Evolutionary conservation across 345 rosid genomes (phyloP).

Genomic region (Citrus mangshanensis): DNA sequence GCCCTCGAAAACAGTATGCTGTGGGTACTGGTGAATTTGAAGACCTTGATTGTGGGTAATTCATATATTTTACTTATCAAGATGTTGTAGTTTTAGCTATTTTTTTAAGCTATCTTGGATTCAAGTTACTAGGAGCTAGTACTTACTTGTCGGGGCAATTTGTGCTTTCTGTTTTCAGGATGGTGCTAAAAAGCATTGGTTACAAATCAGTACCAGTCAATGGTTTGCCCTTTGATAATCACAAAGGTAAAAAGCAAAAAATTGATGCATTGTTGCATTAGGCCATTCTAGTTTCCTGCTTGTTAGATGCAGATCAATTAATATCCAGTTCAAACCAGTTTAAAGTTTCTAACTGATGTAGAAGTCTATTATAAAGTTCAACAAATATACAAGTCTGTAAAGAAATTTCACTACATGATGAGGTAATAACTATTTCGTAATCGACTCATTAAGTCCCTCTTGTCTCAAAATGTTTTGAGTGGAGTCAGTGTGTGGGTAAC

Average conservation of each 20-base stretch:
- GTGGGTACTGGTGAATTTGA: conserved; percentile 77
- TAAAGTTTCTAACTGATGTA: neutral
- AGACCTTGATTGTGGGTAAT: conserved; percentile 74
- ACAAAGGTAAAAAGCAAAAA: conserved; percentile 47
- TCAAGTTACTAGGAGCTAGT: neutral
- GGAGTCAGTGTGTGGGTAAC: neutral
- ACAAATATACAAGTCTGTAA: neutral
- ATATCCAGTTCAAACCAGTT: neutral
- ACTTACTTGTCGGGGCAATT: conserved; percentile 3
- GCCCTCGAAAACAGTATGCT: conserved; percentile 71
- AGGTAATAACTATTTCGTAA: neutral
- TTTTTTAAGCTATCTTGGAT: neutral
- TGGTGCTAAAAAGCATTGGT: conserved; percentile 91
- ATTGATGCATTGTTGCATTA: neutral
- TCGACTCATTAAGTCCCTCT: neutral
- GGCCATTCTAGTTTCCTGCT: neutral
- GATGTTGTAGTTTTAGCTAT: neutral
- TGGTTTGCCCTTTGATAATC: conserved; percentile 77
- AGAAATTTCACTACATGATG: neutral
- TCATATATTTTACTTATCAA: neutral
- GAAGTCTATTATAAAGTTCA: neutral
- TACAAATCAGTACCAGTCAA: conserved; percentile 74
- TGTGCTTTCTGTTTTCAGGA: conserved; percentile 39
- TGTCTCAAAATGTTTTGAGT: neutral
- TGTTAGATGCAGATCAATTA: neutral